Evolutionary conservation across 257 asterid species (phyloP).

Genomic region (Nicotiana otophora): DNA sequence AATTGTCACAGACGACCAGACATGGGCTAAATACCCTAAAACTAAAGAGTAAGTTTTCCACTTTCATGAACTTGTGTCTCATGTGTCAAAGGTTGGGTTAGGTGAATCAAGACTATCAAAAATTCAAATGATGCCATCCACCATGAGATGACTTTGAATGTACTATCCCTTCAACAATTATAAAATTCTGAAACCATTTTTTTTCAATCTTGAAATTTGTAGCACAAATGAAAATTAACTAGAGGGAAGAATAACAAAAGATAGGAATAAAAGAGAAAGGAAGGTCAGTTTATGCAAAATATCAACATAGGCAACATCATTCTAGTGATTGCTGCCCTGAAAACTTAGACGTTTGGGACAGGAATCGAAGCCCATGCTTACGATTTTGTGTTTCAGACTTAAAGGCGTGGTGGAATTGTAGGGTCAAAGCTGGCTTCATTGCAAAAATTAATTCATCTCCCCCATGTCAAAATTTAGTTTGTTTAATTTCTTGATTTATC

Average conservation of each 20-base stretch:
- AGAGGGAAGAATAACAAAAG: not conserved
- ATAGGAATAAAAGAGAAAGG: no score
- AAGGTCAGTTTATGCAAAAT: not conserved
- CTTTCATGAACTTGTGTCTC: no score
- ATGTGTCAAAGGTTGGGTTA: no score
- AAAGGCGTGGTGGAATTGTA: not conserved
- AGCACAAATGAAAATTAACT: not conserved
- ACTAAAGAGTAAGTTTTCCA: no score
- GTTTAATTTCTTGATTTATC: not conserved
- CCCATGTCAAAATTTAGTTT: not conserved
- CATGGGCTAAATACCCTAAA: no score
- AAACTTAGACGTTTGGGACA: not conserved
- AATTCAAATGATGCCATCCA: no score
- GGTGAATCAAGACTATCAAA: no score
- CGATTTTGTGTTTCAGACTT: not conserved
- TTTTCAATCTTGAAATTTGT: not conserved
- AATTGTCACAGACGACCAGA: no score
- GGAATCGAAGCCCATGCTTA: not conserved
- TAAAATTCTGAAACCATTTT: no score
- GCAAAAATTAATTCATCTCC: not conserved
- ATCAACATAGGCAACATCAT: not conserved
- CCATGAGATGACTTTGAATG: no score
- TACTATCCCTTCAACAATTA: no score
- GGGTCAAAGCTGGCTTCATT: not conserved
- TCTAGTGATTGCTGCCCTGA: not conserved